Evolutionary conservation across 192 early-diverging fungal species (phyloP).

Genomic region (Coemansia sp.): DNA sequence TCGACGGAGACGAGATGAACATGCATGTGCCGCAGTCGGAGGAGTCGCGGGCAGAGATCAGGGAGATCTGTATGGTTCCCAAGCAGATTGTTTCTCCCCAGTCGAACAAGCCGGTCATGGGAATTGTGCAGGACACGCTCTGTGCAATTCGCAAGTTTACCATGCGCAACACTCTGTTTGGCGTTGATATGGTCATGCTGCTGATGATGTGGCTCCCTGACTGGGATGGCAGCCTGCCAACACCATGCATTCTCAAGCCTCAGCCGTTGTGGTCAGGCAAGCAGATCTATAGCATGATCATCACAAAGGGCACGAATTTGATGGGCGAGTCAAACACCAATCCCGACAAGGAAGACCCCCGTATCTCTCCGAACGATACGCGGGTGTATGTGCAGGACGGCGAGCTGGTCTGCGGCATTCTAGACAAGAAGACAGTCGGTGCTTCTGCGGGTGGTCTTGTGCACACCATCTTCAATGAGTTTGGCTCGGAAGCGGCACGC

Average conservation of each 20-base stretch:
- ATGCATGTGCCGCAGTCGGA: constrained; percentile 97
- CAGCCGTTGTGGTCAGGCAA: constrained; percentile 98
- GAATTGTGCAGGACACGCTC: constrained; percentile 98
- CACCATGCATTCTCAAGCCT: constrained; percentile 93
- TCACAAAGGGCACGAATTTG: constrained; percentile 92
- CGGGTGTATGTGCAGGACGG: constrained; percentile 91
- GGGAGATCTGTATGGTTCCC: constrained; percentile 97
- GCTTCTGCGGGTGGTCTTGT: constrained; percentile 81
- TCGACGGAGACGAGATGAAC: constrained; percentile 99
- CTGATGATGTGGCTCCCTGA: constrained; percentile 93
- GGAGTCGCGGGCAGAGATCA: constrained; percentile 93
- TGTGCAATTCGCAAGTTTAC: constrained; percentile 96
- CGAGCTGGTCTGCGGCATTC: constrained; percentile 88
- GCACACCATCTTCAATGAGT: constrained; percentile 94
- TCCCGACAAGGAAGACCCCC: constrained; percentile 74
- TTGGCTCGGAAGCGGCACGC: constrained; percentile 83
- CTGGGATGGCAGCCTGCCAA: constrained; percentile 93
- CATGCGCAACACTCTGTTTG: constrained; percentile 86
- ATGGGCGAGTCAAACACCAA: constrained; percentile 72
- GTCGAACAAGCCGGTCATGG: constrained; percentile 98
- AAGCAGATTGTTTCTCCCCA: constrained; percentile 96
- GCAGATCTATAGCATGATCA: constrained; percentile 92
- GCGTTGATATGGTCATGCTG: constrained; percentile 90
- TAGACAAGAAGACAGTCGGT: constrained; percentile 95
- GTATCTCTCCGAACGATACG: constrained; percentile 87